Evolutionary conservation across 805 yeast genomes (phyloP).

Genomic region (Jamesozyma rosinii): DNA sequence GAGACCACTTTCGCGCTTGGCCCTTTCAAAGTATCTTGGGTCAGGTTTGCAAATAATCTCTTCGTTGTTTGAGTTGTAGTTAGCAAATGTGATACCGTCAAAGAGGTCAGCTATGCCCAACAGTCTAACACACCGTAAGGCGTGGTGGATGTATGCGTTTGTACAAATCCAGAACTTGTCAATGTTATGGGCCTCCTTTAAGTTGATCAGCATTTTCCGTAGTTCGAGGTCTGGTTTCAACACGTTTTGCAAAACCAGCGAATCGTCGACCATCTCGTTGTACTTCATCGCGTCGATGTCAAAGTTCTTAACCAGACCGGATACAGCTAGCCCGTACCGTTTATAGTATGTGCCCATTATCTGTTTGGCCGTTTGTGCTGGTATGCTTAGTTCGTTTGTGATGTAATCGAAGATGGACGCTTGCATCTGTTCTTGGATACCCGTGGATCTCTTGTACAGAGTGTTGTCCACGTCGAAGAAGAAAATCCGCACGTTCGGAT

Average conservation of each 20-base stretch:
- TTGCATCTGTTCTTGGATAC: slow-evolving; percentile 78
- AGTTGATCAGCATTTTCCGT: slow-evolving; percentile 39
- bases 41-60: slow-evolving; percentile 84
- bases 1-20: slow-evolving; percentile 47
- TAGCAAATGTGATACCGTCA: slow-evolving; percentile 88
- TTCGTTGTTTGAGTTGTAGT: slow-evolving; percentile 46
- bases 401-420: slow-evolving; percentile 71
- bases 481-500: slow-evolving; percentile 35
- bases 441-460: slow-evolving; percentile 59
- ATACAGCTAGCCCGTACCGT: slow-evolving; percentile 82
- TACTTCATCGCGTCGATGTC: slow-evolving; percentile 79
- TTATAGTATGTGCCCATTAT: slow-evolving; percentile 67
- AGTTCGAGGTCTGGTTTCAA: slow-evolving; percentile 49
- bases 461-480: slow-evolving; percentile 92
- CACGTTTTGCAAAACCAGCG: slow-evolving; percentile 68
- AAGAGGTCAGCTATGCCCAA: slow-evolving; percentile 82
- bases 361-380: slow-evolving; percentile 57
- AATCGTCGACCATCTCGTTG: slow-evolving; percentile 79
- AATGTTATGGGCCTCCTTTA: slow-evolving; percentile 39
- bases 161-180: slow-evolving; percentile 83
- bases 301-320: slow-evolving; percentile 56
- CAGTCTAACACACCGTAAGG: slow-evolving; percentile 61
- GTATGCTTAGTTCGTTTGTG: slow-evolving; percentile 47
- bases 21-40: slow-evolving; percentile 51
- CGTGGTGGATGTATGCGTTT: slow-evolving; percentile 87